Evolutionary conservation across 495 filamentous ascomycete species (phyloP).

Genomic region (Neurospora discreta): DNA sequence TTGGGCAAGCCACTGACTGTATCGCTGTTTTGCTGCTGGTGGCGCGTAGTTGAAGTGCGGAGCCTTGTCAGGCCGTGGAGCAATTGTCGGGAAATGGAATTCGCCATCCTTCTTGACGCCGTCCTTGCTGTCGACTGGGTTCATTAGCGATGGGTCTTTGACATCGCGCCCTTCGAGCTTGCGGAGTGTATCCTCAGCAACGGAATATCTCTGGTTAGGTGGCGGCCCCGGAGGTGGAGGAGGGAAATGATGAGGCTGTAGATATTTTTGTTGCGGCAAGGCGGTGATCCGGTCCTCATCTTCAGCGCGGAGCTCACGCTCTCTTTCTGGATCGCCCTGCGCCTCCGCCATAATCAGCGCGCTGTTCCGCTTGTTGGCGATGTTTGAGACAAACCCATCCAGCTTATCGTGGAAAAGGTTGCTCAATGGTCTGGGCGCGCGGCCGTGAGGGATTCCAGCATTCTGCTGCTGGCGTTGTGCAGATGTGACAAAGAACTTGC

Average conservation of each 20-base stretch:
- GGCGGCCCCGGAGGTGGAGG: slow-evolving; percentile 32
- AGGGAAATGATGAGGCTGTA: slow-evolving; percentile 39
- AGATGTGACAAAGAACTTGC: slow-evolving; percentile 86
- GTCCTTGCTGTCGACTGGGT: slow-evolving; percentile 7
- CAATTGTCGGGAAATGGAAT: slow-evolving; percentile 44
- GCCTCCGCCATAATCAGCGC: slow-evolving; percentile 73
- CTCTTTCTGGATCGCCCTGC: slow-evolving; percentile 62
- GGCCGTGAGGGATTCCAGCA: slow-evolving; percentile 26
- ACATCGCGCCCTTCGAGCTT: slow-evolving; percentile 31
- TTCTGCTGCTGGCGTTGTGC: slow-evolving; percentile 43
- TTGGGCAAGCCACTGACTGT: slow-evolving; percentile 21
- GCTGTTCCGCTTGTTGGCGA: slow-evolving; percentile 71
- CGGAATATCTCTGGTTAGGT: slow-evolving; percentile 21
- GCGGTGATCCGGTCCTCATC: slow-evolving; percentile 77
- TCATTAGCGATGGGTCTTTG: slow-evolving; percentile 1
- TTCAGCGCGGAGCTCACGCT: slow-evolving; percentile 70
- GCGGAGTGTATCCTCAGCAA: slow-evolving; percentile 32
- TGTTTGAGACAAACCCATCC: slow-evolving; percentile 67
- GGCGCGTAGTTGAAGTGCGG: slow-evolving; percentile 45
- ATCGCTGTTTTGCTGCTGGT: slow-evolving; percentile 28
- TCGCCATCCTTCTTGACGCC: slow-evolving; percentile 29
- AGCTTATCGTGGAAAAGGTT: slow-evolving; percentile 71
- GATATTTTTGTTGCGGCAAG: slow-evolving; percentile 53
- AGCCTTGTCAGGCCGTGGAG: slow-evolving; percentile 21
- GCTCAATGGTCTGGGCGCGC: slow-evolving; percentile 50